Percentiles rank a stretch among this genome's conserved stretches.
These are phyloP conservation scores for Plasmodium gonderi DNA, from an alignment of 169 alveolate species.

Conservation along the genomic window DNA sequence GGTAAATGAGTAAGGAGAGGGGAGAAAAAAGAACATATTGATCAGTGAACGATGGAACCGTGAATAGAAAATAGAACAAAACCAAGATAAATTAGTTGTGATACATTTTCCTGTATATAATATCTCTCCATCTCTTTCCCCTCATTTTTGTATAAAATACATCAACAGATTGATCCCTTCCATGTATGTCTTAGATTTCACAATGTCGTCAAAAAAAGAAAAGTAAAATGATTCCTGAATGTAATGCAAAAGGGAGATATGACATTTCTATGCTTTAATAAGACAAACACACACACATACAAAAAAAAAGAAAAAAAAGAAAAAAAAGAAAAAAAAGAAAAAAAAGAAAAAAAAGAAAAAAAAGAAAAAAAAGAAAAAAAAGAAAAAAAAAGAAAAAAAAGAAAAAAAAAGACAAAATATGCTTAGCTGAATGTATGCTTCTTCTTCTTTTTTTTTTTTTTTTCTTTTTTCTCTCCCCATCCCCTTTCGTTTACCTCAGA, in stretches of 20 bases:
- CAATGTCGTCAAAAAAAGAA: constrained; percentile 49
- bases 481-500: too few species aligned
- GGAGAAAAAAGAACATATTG: background rate
- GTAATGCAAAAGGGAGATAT: background rate
- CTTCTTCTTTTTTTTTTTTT: background rate
- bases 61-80: too few species aligned
- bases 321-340: too few species aligned
- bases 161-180: constrained; percentile 41
- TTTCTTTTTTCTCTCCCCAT: too few species aligned
- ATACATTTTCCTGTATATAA: background rate
- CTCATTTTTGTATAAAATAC: background rate
- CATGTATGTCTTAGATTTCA: constrained; percentile 25
- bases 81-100: too few species aligned
- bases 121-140: background rate
- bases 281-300: background rate
- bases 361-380: too few species aligned
- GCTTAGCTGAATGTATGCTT: background rate
- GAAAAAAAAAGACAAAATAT: too few species aligned
- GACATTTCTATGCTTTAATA: background rate
- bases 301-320: too few species aligned
- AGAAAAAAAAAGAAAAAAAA: too few species aligned
- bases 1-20: background rate
- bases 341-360: too few species aligned
- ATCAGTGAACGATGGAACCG: background rate
- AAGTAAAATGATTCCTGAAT: constrained; percentile 59